Base-by-base conservation (phyloP, 352 stramenopile species). In the Globisporangium barbulae region DNA sequence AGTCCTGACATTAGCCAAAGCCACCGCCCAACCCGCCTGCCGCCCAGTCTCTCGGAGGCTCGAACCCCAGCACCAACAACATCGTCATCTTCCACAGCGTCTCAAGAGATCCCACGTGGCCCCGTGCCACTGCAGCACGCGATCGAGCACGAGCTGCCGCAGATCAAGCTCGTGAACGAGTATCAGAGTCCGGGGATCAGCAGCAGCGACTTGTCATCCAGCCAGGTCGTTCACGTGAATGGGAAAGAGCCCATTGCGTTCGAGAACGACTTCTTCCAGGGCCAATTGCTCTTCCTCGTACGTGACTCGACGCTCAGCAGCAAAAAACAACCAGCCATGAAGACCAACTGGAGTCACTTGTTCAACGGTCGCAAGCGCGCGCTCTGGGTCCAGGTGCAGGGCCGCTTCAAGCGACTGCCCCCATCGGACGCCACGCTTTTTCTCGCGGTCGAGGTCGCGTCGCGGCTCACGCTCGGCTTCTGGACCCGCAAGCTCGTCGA, bases 341-440 rank as follows among this genome's bases (percentile, higher is more conserved):
- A 19, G 13, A 39, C 48, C 3, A 61, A 53, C 41, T 87, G 75
- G 78, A 53, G 41, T 10, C 69, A 72, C 4, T 52, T 83, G 13
- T 87, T 87, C 49, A 65, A 55, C 2, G 59, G 56, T 57, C 82
- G 76, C 42, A 68, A 68, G 53, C 68, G 70, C 4, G 67, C 61
- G 61, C 61, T 88, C n/a, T 79, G 74, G 63, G 64, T 93, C 25
- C 82, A 90, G 37, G 50, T 91, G 0, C 82, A 93, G 54, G 84
- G 82, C 2, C 69, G 63, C 12, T 90, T 93, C 63, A 90, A 78
- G 60, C 67, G 69, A 15, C 54, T 64, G 0, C 68, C 78, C 0
- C 67, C 76, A 6, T 49, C 59, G 0, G 68, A 64, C 2, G 64
- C 59, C n/a, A 70, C 73, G 33, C 12, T 88, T 17, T 88, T 79